These are phyloP conservation scores for Chenopodium formosanum DNA, from an alignment of 148 eudicot species.

Conservation along the genomic window DNA sequence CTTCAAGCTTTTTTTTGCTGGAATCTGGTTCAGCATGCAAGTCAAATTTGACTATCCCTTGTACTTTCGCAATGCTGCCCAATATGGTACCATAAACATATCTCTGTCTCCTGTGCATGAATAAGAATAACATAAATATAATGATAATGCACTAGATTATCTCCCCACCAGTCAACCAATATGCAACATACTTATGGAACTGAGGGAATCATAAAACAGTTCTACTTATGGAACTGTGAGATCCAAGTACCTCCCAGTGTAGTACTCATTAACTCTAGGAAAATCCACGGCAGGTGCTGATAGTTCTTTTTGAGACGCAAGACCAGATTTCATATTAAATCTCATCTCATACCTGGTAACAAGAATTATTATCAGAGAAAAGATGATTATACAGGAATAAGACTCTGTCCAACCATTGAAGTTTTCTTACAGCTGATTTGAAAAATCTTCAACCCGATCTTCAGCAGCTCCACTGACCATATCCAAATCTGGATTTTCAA, in stretches of 20 bases:
- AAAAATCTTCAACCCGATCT: constrained; percentile 63
- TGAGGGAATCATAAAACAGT: background rate
- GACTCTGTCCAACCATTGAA: background rate
- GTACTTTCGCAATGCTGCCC: constrained; percentile 78
- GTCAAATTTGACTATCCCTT: constrained; percentile 86
- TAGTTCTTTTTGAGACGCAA: constrained; percentile 74
- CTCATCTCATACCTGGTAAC: constrained; percentile 87
- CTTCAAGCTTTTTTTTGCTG: constrained; percentile 67
- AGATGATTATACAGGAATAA: background rate
- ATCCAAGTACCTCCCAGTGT: constrained; percentile 68
- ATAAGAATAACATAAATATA: background rate
- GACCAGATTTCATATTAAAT: constrained; percentile 81
- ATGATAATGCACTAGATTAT: background rate
- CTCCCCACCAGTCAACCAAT: too few relatives aligned
- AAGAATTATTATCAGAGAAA: constrained; percentile 8
- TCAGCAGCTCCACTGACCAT: constrained; percentile 57
- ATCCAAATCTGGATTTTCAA: constrained; percentile 77
- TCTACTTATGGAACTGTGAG: background rate
- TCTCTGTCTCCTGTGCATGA: constrained; percentile 62
- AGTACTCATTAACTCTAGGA: constrained; percentile 85
- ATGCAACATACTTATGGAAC: too few relatives aligned
- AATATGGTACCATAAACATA: constrained; percentile 74
- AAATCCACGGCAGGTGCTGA: constrained; percentile 91
- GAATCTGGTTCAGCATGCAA: constrained; percentile 78
- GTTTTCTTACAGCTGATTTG: constrained; percentile 68